phyloP scores from a whole-genome alignment of 306 rosid species.

The Erythrophleum fordii region DNA sequence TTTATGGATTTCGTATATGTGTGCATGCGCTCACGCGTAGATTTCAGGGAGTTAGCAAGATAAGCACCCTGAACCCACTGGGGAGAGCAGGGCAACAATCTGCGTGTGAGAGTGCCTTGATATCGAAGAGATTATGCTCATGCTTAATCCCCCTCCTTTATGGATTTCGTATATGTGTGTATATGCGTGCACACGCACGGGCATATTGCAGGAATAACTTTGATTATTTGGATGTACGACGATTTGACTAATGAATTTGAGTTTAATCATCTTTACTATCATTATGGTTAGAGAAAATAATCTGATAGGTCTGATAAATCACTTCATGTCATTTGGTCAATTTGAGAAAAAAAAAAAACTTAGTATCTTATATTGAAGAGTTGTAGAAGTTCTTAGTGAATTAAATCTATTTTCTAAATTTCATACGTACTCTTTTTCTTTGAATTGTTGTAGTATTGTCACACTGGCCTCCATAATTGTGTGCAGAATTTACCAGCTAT shows the following conservation, averaged over 20 bases:
- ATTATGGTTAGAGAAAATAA: slow-evolving; percentile 6
- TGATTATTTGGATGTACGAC: neutral
- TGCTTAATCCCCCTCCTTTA: too few relatives aligned
- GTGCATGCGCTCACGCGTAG: too few relatives aligned
- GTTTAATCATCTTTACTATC: neutral
- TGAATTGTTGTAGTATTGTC: slow-evolving; percentile 16
- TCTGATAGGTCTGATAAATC: neutral
- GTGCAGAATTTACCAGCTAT: slow-evolving; percentile 60
- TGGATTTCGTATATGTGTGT: too few relatives aligned
- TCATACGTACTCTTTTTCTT: neutral
- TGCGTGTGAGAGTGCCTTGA: too few relatives aligned
- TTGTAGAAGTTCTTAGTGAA: slow-evolving; percentile 29
- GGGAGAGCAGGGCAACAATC: too few relatives aligned
- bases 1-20: too few relatives aligned
- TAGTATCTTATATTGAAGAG: neutral
- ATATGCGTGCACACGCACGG: too few relatives aligned
- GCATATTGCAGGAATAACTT: neutral
- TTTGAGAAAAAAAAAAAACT: too few relatives aligned
- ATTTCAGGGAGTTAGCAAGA: too few relatives aligned
- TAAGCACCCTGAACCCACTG: too few relatives aligned
- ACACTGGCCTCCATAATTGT: slow-evolving; percentile 18
- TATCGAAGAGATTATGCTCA: too few relatives aligned
- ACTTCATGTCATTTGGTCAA: neutral
- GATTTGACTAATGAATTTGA: neutral
- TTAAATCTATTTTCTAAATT: slow-evolving; percentile 5